Percentiles rank a stretch among this genome's conserved stretches.
Conservation (phyloP, 352 stramenopile genomes). For the Phytophthora citricola region DNA sequence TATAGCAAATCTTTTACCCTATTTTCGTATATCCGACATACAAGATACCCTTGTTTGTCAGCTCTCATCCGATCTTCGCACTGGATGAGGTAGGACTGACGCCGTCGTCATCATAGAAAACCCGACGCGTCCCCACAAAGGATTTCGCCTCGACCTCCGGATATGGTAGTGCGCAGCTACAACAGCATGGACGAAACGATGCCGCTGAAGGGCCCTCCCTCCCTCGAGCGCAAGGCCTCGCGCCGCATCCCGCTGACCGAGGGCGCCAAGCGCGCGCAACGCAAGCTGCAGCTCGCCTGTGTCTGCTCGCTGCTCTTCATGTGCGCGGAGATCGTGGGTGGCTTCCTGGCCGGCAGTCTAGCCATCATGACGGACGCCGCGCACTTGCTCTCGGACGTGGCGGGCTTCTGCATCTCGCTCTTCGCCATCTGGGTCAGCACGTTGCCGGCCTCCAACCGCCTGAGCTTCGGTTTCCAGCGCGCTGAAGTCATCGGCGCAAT, state of each 20-base stretch:
- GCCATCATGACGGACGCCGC: conserved; percentile 94
- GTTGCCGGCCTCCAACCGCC: conserved; percentile 69
- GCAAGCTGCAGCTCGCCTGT: conserved; percentile 70
- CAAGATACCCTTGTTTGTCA: background rate
- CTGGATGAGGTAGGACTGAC: conserved; percentile 15
- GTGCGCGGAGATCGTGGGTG: conserved; percentile 94
- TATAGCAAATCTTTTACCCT: too few species aligned
- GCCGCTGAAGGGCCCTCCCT: conserved; percentile 50
- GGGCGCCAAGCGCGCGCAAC: conserved; percentile 59
- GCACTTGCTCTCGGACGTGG: conserved; percentile 78
- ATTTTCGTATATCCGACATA: background rate
- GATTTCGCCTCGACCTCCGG: conserved; percentile 12
- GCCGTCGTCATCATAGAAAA: background rate
- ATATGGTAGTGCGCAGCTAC: conserved; percentile 45
- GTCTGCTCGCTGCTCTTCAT: conserved; percentile 94
- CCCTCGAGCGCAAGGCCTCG: conserved; percentile 28
- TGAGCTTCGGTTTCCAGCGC: conserved; percentile 95
- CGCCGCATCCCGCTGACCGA: conserved; percentile 68
- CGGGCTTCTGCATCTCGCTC: conserved; percentile 78
- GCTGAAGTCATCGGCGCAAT: conserved; percentile 96
- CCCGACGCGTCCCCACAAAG: conserved; percentile 24
- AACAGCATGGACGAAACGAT: conserved; percentile 59
- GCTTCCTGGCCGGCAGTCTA: conserved; percentile 92
- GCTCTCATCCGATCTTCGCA: conserved; percentile 11
- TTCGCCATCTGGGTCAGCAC: conserved; percentile 78